Percentiles rank a stretch among this genome's conserved stretches.
phyloP scores from a whole-genome alignment of 2,329 filamentous ascomycete species.

The Claviceps fusiformis region DNA sequence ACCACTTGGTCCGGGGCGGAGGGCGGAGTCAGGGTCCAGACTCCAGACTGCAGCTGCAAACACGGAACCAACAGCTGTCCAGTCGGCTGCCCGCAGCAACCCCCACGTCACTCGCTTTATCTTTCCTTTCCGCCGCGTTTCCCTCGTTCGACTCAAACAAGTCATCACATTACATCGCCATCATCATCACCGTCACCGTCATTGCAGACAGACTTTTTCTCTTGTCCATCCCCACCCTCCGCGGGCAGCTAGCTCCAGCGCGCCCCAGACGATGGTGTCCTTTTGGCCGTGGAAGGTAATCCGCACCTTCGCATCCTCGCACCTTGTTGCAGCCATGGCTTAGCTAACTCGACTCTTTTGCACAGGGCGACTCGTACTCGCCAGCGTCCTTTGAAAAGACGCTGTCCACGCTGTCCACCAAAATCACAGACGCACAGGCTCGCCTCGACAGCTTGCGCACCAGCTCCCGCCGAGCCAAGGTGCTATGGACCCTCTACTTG shows the following conservation, averaged over 20 bases:
- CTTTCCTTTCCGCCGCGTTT: neutral
- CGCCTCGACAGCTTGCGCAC: slow-evolving; percentile 61
- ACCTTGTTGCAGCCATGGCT: neutral
- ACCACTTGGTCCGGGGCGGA: neutral
- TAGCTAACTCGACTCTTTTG: slow-evolving; percentile 7
- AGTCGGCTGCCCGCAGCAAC: neutral
- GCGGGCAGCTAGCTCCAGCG: neutral
- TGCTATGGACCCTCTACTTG: slow-evolving; percentile 81
- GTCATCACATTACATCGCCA: neutral
- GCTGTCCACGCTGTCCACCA: slow-evolving; percentile 65
- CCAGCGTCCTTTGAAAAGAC: slow-evolving; percentile 89
- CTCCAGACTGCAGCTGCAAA: neutral
- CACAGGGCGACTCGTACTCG: slow-evolving; percentile 62
- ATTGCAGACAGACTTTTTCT: neutral
- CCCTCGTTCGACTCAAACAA: too few relatives aligned
- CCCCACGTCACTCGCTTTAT: neutral
- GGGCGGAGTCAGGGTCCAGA: neutral
- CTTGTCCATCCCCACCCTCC: neutral
- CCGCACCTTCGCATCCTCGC: neutral
- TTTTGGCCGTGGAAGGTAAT: slow-evolving; percentile 12
- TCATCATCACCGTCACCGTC: neutral
- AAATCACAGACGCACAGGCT: slow-evolving; percentile 63
- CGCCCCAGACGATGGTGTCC: slow-evolving; percentile 8
- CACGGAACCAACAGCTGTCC: neutral
- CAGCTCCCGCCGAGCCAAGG: slow-evolving; percentile 63